These are phyloP conservation scores for Halenospora varia DNA, from an alignment of 495 filamentous ascomycete genomes.

Conservation along the genomic window DNA sequence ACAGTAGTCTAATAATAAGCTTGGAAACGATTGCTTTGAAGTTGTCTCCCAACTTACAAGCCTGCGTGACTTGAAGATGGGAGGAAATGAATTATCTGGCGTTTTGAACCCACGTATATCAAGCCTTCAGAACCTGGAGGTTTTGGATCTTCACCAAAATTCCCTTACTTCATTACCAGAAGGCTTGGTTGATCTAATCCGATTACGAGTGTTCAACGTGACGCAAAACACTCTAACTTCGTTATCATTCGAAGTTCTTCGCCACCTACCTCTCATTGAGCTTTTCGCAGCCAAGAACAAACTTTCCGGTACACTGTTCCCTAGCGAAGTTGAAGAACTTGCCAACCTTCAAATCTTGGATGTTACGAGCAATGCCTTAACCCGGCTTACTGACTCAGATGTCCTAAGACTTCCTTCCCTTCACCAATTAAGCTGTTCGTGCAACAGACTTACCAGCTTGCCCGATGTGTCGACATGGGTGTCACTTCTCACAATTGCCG, in stretches of 20 bases:
- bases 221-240: conserved; percentile 67
- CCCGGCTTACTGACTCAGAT: conserved; percentile 43
- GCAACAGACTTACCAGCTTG: conserved; percentile 70
- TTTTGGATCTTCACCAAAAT: conserved; percentile 79
- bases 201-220: conserved; percentile 71
- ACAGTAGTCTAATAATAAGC: conserved; percentile 71
- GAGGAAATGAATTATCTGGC: conserved; percentile 71
- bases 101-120: conserved; percentile 52
- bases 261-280: conserved; percentile 65
- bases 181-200: conserved; percentile 56
- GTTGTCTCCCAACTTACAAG: conserved; percentile 64
- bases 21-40: conserved; percentile 66
- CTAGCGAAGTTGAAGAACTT: conserved; percentile 49
- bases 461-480: conserved; percentile 70
- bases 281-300: conserved; percentile 76
- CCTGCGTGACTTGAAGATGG: conserved; percentile 76
- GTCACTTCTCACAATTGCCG: conserved; percentile 64
- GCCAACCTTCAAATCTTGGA: conserved; percentile 67
- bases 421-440: conserved; percentile 66
- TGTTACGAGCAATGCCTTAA: conserved; percentile 69
- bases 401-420: conserved; percentile 63
- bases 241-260: conserved; percentile 66
- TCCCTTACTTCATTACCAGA: conserved; percentile 70
- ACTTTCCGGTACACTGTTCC: conserved; percentile 67
- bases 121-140: conserved; percentile 63